phyloP scores from a whole-genome alignment of 192 early-diverging fungal genomes.

The Powellomyces hirtus region DNA sequence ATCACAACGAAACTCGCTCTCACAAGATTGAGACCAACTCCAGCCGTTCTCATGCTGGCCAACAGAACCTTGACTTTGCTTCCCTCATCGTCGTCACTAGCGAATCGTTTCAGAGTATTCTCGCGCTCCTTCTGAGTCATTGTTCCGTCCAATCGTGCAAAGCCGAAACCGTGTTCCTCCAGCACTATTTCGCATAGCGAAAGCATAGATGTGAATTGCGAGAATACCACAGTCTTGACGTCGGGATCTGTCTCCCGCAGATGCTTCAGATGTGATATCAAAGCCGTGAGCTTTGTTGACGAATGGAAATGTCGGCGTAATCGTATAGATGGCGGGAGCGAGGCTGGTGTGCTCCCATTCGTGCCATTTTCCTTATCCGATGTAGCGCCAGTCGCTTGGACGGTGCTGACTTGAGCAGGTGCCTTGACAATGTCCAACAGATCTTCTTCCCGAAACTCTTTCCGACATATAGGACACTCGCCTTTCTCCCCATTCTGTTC shows the following conservation, averaged over 20 bases:
- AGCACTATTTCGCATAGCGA: slow-evolving; percentile 66
- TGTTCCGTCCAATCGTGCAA: slow-evolving; percentile 78
- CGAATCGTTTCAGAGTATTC: slow-evolving; percentile 60
- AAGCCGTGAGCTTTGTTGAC: slow-evolving; percentile 33
- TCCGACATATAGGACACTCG: slow-evolving; percentile 36
- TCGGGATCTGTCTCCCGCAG: slow-evolving; percentile 9
- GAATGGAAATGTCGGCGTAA: slow-evolving; percentile 16
- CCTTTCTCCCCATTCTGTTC: slow-evolving; percentile 16
- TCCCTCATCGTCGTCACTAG: slow-evolving; percentile 46
- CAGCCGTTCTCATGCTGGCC: slow-evolving; percentile 37
- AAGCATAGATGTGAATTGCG: slow-evolving; percentile 61
- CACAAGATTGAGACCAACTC: slow-evolving; percentile 49
- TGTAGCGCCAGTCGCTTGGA: background rate
- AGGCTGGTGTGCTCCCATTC: background rate
- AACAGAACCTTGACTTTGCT: slow-evolving; percentile 21
- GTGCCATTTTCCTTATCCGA: background rate
- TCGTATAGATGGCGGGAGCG: background rate
- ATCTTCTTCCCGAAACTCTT: slow-evolving; percentile 14
- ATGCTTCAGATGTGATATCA: slow-evolving; percentile 18
- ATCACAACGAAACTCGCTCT: slow-evolving; percentile 30
- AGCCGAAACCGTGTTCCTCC: slow-evolving; percentile 52
- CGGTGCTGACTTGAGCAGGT: background rate
- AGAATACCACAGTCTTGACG: slow-evolving; percentile 43
- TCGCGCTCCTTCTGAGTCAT: slow-evolving; percentile 56
- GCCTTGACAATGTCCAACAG: slow-evolving; percentile 24